Base-by-base conservation (phyloP, 306 rosid genomes). In the Casuarina glauca region DNA sequence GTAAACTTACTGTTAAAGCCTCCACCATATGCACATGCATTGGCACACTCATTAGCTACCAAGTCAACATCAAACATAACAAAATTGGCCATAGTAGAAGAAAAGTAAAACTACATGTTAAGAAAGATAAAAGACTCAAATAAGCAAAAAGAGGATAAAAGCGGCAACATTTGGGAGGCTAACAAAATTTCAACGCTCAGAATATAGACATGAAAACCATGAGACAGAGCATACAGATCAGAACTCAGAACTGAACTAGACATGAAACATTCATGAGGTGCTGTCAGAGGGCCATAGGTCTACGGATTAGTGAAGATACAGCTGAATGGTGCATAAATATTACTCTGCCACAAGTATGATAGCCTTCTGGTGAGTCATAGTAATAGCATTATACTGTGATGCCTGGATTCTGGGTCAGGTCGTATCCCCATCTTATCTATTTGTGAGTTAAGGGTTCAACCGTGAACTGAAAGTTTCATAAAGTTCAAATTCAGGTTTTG, bases 151-250 rank as follows among this genome's bases (percentile, higher is more conserved):
- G 12, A 15, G 2, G 38, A 36, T 62, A 62, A 2, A 62, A 35
- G 13, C 43, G 10, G 9, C 13, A 62, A 36, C 36, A 62, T 26
- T 42, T 5, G 5, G 68, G 43, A 11, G 68, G 42, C 69, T 62
- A 62, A 62, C 69, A 62, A 62, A 62, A 36, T 62, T 62, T 62
- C 44, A 61, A 43, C 38, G 35, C 68, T 61, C 35, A 26, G 42
- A 61, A 61, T 32, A 11, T 61, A 26, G 32, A 26, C 32, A 26
- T 26, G 32, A n/a, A 55, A 49, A 49, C 53, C 11, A 49, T 9
- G 16, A 49, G 53, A 49, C 53, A 55, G 62, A 55, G 67, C 68
- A 35, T 61, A 4, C 12, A 9, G 10, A 32, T 61, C 43, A 36
- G 69, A 36, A 6, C 44, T 12, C n/a, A 4, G n/a, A 12, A 6